A percentile compares a stretch with the other conserved stretches of the same genome.
Evolutionary conservation across 192 early-diverging fungal genomes (phyloP).

Genomic region (Phlyctochytrium arcticum): DNA sequence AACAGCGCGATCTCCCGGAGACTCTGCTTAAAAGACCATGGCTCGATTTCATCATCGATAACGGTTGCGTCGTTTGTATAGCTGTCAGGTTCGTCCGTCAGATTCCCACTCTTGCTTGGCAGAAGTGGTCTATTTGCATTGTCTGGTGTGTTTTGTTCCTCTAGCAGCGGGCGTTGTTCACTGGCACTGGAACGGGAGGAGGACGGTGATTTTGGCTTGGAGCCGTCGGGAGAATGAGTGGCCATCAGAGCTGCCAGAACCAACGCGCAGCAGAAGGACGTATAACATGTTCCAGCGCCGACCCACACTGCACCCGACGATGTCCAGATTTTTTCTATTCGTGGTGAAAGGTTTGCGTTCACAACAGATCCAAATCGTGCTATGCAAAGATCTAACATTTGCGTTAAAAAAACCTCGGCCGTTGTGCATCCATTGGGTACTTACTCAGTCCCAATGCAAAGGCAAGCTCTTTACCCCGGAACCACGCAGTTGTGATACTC

Average conservation of each 20-base stretch:
- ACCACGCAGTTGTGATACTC: conserved; percentile 44
- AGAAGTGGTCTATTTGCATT: neutral
- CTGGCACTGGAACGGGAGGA: too few relatives aligned
- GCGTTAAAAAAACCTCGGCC: neutral
- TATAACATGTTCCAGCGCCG: conserved; percentile 41
- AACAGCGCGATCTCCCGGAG: conserved; percentile 25
- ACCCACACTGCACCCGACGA: conserved; percentile 42
- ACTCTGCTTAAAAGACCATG: too few relatives aligned
- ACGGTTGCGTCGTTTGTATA: neutral
- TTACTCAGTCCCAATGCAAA: conserved; percentile 53
- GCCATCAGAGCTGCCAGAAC: conserved; percentile 36
- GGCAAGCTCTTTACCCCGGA: conserved; percentile 43
- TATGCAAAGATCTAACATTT: conserved; percentile 43
- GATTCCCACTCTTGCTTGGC: neutral
- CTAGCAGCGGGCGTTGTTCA: neutral
- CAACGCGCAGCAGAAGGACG: conserved; percentile 38
- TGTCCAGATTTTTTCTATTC: conserved; percentile 33
- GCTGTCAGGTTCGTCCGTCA: neutral
- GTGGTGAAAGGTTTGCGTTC: conserved; percentile 49
- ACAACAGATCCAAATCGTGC: conserved; percentile 49
- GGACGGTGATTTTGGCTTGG: neutral
- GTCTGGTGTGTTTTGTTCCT: neutral
- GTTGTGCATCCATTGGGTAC: neutral
- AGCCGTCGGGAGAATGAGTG: conserved; percentile 5
- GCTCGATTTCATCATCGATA: neutral